Evolutionary conservation across 2,329 filamentous ascomycete genomes (phyloP).

Genomic region (Ophiostoma novo-ulmi): DNA sequence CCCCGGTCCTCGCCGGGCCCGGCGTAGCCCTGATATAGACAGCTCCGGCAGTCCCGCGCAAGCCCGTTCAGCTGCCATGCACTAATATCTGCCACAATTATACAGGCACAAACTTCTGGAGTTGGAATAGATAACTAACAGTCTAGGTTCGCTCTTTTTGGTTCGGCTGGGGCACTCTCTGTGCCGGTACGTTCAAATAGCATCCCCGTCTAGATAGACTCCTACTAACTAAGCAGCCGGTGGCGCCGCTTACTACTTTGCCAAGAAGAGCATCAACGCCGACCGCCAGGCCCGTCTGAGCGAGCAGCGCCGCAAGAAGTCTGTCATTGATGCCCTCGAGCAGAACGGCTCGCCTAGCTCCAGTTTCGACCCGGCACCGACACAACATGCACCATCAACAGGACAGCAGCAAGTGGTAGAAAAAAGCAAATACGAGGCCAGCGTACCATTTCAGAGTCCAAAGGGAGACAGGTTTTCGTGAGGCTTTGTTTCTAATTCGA

Average conservation of each 20-base stretch:
- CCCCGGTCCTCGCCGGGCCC: background rate
- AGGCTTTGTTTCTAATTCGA: constrained; percentile 16
- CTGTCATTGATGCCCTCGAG: constrained; percentile 52
- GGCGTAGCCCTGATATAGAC: background rate
- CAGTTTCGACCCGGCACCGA: constrained; percentile 70
- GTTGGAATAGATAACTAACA: background rate
- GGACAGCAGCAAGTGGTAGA: constrained; percentile 62
- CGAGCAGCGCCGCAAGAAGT: constrained; percentile 60
- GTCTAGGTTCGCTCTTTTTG: constrained; percentile 26
- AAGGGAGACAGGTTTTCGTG: constrained; percentile 83
- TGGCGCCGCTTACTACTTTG: constrained; percentile 89
- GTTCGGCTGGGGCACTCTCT: constrained; percentile 84
- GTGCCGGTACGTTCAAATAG: constrained; percentile 58
- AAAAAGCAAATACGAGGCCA: constrained; percentile 87
- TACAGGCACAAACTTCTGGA: background rate
- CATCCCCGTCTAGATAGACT: background rate
- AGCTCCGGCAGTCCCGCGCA: background rate
- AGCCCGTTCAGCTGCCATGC: background rate
- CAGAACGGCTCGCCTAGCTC: constrained; percentile 31
- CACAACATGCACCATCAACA: constrained; percentile 69
- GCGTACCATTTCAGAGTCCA: constrained; percentile 65
- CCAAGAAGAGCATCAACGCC: constrained; percentile 89
- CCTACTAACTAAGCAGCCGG: constrained; percentile 54
- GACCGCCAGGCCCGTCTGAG: constrained; percentile 71
- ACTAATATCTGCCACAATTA: background rate